These are phyloP conservation scores for Paulownia fortunei DNA, from an alignment of 257 asterid genomes.

Conservation along the genomic window DNA sequence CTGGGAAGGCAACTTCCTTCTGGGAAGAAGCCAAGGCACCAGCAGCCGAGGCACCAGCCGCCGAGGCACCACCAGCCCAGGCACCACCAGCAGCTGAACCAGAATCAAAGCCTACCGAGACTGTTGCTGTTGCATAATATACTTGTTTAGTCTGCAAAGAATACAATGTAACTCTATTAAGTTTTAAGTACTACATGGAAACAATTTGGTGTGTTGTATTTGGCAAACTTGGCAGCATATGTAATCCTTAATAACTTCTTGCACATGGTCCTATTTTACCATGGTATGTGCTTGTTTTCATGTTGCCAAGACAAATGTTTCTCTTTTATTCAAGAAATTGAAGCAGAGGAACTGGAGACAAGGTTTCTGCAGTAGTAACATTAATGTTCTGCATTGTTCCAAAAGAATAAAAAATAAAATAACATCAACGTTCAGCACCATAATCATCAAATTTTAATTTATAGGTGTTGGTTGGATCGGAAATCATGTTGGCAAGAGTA, in stretches of 20 bases:
- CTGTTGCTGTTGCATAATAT: conserved; percentile 50
- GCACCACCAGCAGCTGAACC: conserved; percentile 32
- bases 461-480: neutral
- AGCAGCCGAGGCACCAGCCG: conserved; percentile 27
- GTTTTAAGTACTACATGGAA: conserved; percentile 25
- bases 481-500: no score
- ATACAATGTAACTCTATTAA: conserved; percentile 26
- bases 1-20: conserved; percentile 85
- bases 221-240: conserved; percentile 21
- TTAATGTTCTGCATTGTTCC: neutral
- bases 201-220: conserved; percentile 35
- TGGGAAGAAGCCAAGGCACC: conserved; percentile 64
- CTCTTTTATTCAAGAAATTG: conserved; percentile 16
- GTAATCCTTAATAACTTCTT: conserved; percentile 37
- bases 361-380: neutral
- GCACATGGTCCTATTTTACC: conserved; percentile 23
- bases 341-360: neutral
- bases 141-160: neutral
- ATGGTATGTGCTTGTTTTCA: neutral
- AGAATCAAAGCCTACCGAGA: conserved; percentile 46
- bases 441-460: neutral
- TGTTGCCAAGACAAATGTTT: conserved; percentile 1
- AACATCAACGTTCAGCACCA: neutral
- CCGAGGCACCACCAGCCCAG: conserved; percentile 26
- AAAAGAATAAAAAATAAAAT: neutral